Conservation (phyloP, 2,329 filamentous ascomycete genomes). For the Cladophialophora bantiana region DNA sequence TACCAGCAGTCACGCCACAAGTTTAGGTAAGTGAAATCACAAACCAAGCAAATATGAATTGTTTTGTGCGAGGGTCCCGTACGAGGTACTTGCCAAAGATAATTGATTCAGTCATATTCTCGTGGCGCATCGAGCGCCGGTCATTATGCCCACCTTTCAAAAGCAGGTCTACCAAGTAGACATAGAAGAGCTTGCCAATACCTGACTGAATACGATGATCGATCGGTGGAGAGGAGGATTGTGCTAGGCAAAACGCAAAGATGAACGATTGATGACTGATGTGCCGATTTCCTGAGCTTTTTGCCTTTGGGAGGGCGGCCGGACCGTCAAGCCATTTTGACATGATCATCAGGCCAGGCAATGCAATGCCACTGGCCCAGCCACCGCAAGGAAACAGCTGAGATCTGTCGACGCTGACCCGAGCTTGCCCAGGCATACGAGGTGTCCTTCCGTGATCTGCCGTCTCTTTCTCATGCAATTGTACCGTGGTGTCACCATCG, state of each 20-base stretch:
- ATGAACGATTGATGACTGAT: constrained; percentile 25
- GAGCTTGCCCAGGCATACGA: not conserved
- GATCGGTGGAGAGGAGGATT: not conserved
- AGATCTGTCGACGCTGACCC: not conserved
- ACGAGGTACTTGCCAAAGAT: too few species aligned
- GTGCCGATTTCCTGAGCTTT: constrained; percentile 15
- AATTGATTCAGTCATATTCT: not conserved
- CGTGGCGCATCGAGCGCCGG: not conserved
- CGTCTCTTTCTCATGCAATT: not conserved
- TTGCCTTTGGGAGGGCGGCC: constrained; percentile 10
- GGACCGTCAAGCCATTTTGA: constrained; percentile 7
- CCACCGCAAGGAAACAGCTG: not conserved
- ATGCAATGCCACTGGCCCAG: constrained; percentile 8
- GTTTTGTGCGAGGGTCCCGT: too few species aligned
- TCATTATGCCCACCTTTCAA: not conserved
- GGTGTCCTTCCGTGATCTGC: not conserved
- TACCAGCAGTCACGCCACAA: constrained; percentile 4
- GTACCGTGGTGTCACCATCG: not conserved
- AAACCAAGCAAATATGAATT: not conserved
- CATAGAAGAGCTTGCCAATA: constrained; percentile 1
- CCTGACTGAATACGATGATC: not conserved
- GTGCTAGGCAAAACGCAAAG: not conserved
- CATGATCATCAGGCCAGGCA: constrained; percentile 4
- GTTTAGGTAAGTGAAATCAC: not conserved
- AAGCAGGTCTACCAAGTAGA: not conserved